Evolutionary conservation across 352 stramenopile genomes (phyloP), one percentile per base, ranked within the genome.

Genomic region (Phytophthora macrochlamydospora): DNA sequence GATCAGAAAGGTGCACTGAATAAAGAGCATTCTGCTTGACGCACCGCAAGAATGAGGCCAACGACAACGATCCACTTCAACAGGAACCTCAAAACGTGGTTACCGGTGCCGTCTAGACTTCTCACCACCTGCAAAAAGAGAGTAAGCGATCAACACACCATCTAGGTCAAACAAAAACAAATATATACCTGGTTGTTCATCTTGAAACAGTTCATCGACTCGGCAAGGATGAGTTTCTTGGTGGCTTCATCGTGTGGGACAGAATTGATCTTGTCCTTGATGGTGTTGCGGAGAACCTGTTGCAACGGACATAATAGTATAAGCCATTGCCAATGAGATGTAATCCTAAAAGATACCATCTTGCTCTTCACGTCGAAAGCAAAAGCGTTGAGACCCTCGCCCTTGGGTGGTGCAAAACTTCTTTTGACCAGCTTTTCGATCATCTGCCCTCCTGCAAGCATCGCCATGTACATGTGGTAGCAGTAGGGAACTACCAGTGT

Each of bases 391-490:
- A 89, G 62, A 12, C 82, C 82, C 28, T 78, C 69, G 7, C 75
- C 76, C 35, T 74, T 68, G 1, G 74, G 65, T 9, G 73, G 67
- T 2, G 59, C 58, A 51, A 92, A 90, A 60, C 76, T 87, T 51
- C 67, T 76, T 58, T 83, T 83, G 55, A 91, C 84, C 58, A 91
- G 58, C 58, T 91, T 90, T 40, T 80, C 74, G 52, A 91, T 88
- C 55, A 87, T 83, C 59, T 79, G 73, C 0, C 84, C 84, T 4
- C 82, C 81, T 4, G 82, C 79, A 4, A 92, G 75, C 59, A 91
- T 76, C 48, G 81, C 79, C 64, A 79, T 84, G 67, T 90, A 92
- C 84, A 91, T 87, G 71, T 92, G 84, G 55, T 90, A 92, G 52
- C 70, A 78, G 62, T 92, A 90, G 42, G 81, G 64, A 33, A 90